Evolutionary conservation across 495 filamentous ascomycete genomes (phyloP), one percentile per base, ranked within the genome.

Genomic region (Lasiosphaeris hirsuta): DNA sequence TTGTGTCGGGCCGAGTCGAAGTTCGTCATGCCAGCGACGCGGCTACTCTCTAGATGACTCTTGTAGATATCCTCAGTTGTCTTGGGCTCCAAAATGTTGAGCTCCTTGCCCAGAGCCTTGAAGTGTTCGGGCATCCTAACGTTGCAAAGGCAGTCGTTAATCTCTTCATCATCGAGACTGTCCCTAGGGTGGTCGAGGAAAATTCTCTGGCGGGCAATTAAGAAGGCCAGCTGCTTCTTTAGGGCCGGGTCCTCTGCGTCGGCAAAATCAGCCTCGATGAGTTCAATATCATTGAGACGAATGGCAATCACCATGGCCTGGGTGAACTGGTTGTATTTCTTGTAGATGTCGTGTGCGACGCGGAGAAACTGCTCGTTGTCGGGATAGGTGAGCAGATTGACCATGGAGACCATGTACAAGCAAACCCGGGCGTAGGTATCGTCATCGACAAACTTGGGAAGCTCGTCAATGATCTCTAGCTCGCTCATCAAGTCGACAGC

Each of bases 21-120:
- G 66, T 96, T 96, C 14, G 92, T 97, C 70, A 95, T 78, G 19
- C 92, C 92, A 19, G 90, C 89, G 45, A 92, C 92, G 46, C 94
- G 84, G 57, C 86, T 94, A 77, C 88, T 97, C 72, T 99, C 94
- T 13, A 99, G 80, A 71, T 99, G 95, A 57, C 90, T 96, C 80
- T 99, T 99, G 81, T 99, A 99, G 63, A 99, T 99, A 67, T 99
- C 94, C 74, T 99, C 94, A 4, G 93, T 92, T 57, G 90, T 92
- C 73, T 96, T 96, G 14, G 94, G 94, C 45, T 97, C 94, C 37
- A 99, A 78, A 43, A 97, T 94, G 67, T 97, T 97, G 51, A 99
- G 81, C 65, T 97, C 94, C 73, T 97, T 97, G 40, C 84, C 94
- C 17, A 99, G 78, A 7, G 86, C 83, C 72, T 96, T 95, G 80